Evolutionary conservation across 2,329 filamentous ascomycete species (phyloP).

Genomic region (Colletotrichum godetiae): DNA sequence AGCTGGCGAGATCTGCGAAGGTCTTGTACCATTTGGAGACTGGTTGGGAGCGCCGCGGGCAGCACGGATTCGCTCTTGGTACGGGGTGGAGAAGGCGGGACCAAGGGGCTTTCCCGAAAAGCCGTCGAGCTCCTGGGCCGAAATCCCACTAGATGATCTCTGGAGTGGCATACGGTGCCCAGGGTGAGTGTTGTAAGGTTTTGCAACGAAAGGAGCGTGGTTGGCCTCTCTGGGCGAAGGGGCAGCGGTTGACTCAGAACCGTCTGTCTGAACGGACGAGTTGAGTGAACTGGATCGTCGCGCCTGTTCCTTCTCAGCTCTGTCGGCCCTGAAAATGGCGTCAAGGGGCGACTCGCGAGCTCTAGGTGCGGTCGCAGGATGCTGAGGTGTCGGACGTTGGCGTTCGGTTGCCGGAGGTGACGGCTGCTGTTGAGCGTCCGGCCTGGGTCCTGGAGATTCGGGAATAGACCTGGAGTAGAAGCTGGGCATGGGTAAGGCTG

Average conservation of each 20-base stretch:
- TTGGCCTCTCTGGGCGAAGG: constrained; percentile 47
- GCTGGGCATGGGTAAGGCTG: constrained; percentile 88
- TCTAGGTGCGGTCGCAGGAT: constrained; percentile 44
- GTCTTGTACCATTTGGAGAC: constrained; percentile 4
- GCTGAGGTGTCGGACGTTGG: constrained; percentile 59
- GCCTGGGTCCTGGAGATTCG: constrained; percentile 63
- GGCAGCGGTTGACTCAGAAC: constrained; percentile 64
- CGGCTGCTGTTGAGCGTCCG: constrained; percentile 54
- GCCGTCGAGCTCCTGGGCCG: constrained; percentile 76
- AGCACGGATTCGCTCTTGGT: constrained; percentile 70
- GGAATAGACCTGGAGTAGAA: constrained; percentile 82
- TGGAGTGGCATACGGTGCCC: constrained; percentile 25
- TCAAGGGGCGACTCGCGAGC: constrained; percentile 82
- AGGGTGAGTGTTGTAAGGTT: constrained; percentile 26
- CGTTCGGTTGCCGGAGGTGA: constrained; percentile 65
- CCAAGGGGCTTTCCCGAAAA: constrained; percentile 66
- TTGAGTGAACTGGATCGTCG: constrained; percentile 64
- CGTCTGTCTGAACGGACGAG: constrained; percentile 49
- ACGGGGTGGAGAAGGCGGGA: constrained; percentile 76
- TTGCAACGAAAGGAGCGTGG: constrained; percentile 33
- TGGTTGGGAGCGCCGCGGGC: constrained; percentile 51
- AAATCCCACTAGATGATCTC: constrained; percentile 59
- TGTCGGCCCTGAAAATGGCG: constrained; percentile 88
- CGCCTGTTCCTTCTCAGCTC: constrained; percentile 77
- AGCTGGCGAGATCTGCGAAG: constrained; percentile 36